Conservation (phyloP, 179 eudicot species). For the Dionaea muscipula region DNA sequence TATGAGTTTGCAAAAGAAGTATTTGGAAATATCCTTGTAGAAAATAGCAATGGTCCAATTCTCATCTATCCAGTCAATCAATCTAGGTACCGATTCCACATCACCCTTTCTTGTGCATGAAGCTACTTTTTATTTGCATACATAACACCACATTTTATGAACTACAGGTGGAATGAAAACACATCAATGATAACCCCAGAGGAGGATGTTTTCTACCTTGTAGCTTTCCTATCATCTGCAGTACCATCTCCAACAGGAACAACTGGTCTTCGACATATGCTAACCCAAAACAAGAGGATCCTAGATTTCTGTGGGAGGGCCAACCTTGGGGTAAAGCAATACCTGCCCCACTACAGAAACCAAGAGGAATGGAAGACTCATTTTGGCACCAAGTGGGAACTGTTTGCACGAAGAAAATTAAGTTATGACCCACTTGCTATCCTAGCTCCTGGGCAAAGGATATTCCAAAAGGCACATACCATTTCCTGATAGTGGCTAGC, state of each 20-base stretch:
- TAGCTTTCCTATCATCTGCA: conserved; percentile 67
- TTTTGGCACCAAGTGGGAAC: conserved; percentile 63
- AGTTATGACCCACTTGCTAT: conserved; percentile 77
- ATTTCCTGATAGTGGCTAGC: conserved; percentile 15
- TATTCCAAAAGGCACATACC: conserved; percentile 45
- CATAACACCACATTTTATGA: background rate
- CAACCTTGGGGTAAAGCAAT: conserved; percentile 66
- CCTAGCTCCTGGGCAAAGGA: conserved; percentile 82
- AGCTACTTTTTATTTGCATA: background rate
- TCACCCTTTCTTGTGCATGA: background rate
- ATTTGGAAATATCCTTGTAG: conserved; percentile 56
- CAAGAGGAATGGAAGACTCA: conserved; percentile 65
- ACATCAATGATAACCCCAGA: conserved; percentile 65
- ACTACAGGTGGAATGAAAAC: conserved; percentile 62
- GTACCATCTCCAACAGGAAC: conserved; percentile 49
- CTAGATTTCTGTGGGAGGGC: conserved; percentile 45
- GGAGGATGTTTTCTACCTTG: conserved; percentile 66
- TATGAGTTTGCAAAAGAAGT: conserved; percentile 53
- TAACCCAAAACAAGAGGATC: conserved; percentile 45
- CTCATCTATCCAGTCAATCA: conserved; percentile 48
- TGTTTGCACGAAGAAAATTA: conserved; percentile 44
- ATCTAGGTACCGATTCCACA: conserved; percentile 36
- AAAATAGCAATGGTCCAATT: conserved; percentile 16
- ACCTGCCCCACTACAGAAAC: conserved; percentile 57
- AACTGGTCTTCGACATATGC: conserved; percentile 39